Evolutionary conservation across 495 filamentous ascomycete species (phyloP).

Genomic region (Letharia lupina): DNA sequence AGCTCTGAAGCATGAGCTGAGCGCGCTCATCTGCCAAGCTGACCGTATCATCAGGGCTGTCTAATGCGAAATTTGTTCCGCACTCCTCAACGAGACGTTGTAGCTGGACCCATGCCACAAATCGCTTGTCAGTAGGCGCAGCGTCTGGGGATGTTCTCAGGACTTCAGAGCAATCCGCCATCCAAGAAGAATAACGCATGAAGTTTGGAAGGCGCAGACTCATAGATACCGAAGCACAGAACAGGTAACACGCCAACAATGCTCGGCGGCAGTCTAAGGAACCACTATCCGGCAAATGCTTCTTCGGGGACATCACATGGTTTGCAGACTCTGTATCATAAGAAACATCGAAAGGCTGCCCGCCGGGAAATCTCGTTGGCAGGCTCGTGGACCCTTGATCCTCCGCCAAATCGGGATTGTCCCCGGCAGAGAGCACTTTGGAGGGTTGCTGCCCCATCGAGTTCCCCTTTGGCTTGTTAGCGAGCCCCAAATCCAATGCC

Average conservation of each 20-base stretch:
- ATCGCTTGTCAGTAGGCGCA: slow-evolving; percentile 49
- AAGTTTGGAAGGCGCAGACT: slow-evolving; percentile 65
- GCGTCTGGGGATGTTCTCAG: slow-evolving; percentile 61
- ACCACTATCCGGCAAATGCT: slow-evolving; percentile 41
- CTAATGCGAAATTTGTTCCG: slow-evolving; percentile 27
- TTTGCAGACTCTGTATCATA: neutral
- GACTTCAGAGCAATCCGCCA: slow-evolving; percentile 64
- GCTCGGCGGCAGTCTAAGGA: slow-evolving; percentile 59
- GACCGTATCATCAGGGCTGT: slow-evolving; percentile 29
- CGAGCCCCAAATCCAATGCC: slow-evolving; percentile 69
- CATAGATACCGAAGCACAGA: slow-evolving; percentile 55
- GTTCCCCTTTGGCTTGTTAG: slow-evolving; percentile 26
- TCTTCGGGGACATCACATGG: slow-evolving; percentile 23
- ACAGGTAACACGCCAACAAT: slow-evolving; percentile 65
- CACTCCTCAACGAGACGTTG: slow-evolving; percentile 33
- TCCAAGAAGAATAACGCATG: slow-evolving; percentile 62
- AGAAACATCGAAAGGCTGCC: neutral
- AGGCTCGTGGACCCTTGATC: neutral
- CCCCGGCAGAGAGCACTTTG: neutral
- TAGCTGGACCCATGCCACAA: slow-evolving; percentile 30
- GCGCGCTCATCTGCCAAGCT: slow-evolving; percentile 29
- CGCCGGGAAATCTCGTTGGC: neutral
- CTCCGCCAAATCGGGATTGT: neutral
- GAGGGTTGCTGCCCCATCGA: neutral
- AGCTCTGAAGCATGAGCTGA: slow-evolving; percentile 31